Percentiles rank a stretch among this genome's conserved stretches.
Conservation (phyloP, 495 filamentous ascomycete genomes). For the Cudoniella acicularis region DNA sequence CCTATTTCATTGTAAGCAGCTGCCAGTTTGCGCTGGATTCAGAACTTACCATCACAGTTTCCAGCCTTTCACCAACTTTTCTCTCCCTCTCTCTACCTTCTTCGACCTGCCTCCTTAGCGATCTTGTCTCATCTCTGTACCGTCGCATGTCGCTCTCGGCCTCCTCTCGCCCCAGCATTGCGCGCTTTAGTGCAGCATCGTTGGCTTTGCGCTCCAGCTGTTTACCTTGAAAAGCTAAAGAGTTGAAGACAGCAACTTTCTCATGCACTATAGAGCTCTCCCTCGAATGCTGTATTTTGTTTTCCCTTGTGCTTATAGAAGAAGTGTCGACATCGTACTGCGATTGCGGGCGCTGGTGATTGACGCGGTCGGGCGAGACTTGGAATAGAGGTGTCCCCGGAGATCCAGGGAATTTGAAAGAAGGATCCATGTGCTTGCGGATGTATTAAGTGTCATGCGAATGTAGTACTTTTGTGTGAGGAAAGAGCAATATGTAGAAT, state of each 20-base stretch:
- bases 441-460: background rate
- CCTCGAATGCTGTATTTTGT: constrained; percentile 41
- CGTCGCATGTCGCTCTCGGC: constrained; percentile 65
- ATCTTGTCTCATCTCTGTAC: constrained; percentile 53
- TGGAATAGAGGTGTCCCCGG: constrained; percentile 63
- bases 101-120: constrained; percentile 52
- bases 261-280: constrained; percentile 68
- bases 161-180: constrained; percentile 81
- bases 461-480: background rate
- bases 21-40: background rate
- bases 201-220: constrained; percentile 56
- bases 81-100: constrained; percentile 71
- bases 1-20: constrained; percentile 39
- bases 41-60: constrained; percentile 64
- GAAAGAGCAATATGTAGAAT: background rate
- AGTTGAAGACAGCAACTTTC: constrained; percentile 82
- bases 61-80: constrained; percentile 71
- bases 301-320: constrained; percentile 7
- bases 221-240: constrained; percentile 58
- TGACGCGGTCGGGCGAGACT: constrained; percentile 77
- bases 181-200: constrained; percentile 72
- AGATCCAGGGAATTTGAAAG: constrained; percentile 20
- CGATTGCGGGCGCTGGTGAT: constrained; percentile 51
- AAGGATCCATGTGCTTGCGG: constrained; percentile 18
- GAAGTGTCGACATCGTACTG: constrained; percentile 20